Percentiles rank a stretch among this genome's conserved stretches.
Evolutionary conservation across 2,329 filamentous ascomycete species (phyloP).

Genomic region (Apiospora kogelbergensis): DNA sequence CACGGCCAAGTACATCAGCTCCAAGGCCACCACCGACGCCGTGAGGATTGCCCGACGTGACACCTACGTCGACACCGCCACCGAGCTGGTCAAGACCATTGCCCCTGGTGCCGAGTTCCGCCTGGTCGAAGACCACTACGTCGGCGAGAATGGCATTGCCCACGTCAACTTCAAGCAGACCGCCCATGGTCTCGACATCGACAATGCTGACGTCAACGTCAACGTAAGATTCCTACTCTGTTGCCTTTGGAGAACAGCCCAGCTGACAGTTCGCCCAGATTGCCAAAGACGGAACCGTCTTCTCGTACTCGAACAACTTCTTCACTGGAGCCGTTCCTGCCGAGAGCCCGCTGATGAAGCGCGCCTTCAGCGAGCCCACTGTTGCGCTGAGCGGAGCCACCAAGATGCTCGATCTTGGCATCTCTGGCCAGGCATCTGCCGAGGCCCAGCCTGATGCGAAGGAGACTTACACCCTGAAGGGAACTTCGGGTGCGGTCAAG

Average conservation of each 20-base stretch:
- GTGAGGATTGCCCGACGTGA: constrained; percentile 30
- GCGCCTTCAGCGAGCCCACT: constrained; percentile 41
- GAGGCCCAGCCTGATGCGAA: constrained; percentile 33
- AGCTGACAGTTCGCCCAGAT: constrained; percentile 35
- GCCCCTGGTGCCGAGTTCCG: constrained; percentile 45
- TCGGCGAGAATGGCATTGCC: constrained; percentile 53
- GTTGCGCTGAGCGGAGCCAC: constrained; percentile 42
- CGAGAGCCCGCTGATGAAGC: constrained; percentile 38
- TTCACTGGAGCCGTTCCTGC: constrained; percentile 44
- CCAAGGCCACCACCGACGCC: constrained; percentile 21
- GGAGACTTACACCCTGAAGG: constrained; percentile 45
- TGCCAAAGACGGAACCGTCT: constrained; percentile 51
- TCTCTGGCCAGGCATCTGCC: constrained; percentile 40
- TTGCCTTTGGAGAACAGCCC: background rate
- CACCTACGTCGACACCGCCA: constrained; percentile 44
- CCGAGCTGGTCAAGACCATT: constrained; percentile 40
- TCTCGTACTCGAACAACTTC: constrained; percentile 55
- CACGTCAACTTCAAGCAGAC: constrained; percentile 63
- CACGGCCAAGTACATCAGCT: constrained; percentile 31
- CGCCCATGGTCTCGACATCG: constrained; percentile 56
- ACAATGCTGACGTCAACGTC: constrained; percentile 61
- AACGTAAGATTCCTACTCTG: constrained; percentile 46
- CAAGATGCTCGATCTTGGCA: constrained; percentile 38
- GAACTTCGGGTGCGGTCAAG: constrained; percentile 46
- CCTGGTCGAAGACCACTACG: constrained; percentile 51